Evolutionary conservation across 1,284 basidiomycete genomes (phyloP).

Genomic region (Cystobasidium slooffiae): DNA sequence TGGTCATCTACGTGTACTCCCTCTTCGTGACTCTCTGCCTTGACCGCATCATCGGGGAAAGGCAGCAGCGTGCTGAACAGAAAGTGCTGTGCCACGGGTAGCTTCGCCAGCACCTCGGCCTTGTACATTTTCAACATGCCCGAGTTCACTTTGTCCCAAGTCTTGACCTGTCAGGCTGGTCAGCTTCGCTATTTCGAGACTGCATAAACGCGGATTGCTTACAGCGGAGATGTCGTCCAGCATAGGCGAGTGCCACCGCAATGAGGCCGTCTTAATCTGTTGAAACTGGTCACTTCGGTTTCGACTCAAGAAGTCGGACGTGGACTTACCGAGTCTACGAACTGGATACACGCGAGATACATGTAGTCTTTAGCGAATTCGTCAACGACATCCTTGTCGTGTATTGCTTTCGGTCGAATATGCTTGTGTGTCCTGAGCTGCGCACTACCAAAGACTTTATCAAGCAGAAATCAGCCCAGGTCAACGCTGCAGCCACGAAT

Average conservation of each 20-base stretch:
- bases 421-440: constrained; percentile 69
- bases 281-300: background rate
- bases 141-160: constrained; percentile 95
- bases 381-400: constrained; percentile 88
- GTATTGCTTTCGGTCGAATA: constrained; percentile 88
- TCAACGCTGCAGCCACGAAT: background rate
- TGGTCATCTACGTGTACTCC: constrained; percentile 48
- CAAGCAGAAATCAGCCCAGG: background rate
- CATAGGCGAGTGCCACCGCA: constrained; percentile 99
- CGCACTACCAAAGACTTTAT: constrained; percentile 53
- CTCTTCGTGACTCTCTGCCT: constrained; percentile 60
- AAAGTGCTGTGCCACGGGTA: constrained; percentile 96
- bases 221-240: constrained; percentile 95
- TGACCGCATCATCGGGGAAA: constrained; percentile 64
- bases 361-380: constrained; percentile 93
- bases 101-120: constrained; percentile 91
- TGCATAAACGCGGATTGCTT: constrained; percentile 49
- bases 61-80: constrained; percentile 84
- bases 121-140: constrained; percentile 99
- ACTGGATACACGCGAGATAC: constrained; percentile 94
- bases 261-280: constrained; percentile 90
- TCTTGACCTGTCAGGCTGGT: constrained; percentile 70
- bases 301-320: background rate
- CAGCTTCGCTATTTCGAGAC: background rate
- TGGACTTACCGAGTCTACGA: constrained; percentile 84